Evolutionary conservation across 2,329 filamentous ascomycete genomes (phyloP).

Genomic region (Bipolaris victoriae): DNA sequence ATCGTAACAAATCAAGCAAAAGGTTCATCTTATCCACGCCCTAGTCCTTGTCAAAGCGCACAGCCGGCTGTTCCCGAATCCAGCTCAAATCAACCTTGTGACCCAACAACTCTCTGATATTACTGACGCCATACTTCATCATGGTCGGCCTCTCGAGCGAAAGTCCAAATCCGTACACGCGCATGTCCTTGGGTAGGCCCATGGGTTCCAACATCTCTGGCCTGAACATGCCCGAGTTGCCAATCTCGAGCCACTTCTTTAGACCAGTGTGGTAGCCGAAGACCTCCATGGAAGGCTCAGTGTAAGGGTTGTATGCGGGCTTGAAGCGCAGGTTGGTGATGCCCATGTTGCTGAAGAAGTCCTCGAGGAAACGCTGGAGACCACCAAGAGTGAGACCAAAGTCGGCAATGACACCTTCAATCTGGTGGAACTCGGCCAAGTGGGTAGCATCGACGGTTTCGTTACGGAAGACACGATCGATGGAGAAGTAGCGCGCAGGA

Average conservation of each 20-base stretch:
- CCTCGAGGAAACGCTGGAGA: constrained; percentile 92
- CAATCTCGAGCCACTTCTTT: constrained; percentile 81
- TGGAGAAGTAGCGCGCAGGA: constrained; percentile 95
- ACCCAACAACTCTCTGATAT: constrained; percentile 89
- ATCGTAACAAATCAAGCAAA: constrained; percentile 9
- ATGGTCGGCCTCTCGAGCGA: constrained; percentile 94
- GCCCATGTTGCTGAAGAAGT: constrained; percentile 97
- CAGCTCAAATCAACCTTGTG: constrained; percentile 96
- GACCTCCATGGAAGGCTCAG: constrained; percentile 91
- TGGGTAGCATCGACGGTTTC: constrained; percentile 97
- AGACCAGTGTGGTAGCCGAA: constrained; percentile 85
- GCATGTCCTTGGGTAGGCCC: constrained; percentile 89
- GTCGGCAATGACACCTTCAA: constrained; percentile 97
- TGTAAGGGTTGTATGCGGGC: constrained; percentile 84
- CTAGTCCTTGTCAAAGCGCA: constrained; percentile 83
- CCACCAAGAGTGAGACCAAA: constrained; percentile 88
- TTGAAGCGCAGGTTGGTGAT: constrained; percentile 90
- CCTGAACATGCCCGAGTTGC: constrained; percentile 98
- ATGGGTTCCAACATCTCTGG: constrained; percentile 96
- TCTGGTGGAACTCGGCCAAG: constrained; percentile 96
- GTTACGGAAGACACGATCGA: constrained; percentile 97
- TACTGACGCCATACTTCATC: constrained; percentile 83
- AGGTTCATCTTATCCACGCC: background rate
- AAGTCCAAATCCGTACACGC: constrained; percentile 93
- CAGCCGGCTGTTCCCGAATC: constrained; percentile 88